Evolutionary conservation across 441 rosid genomes (phyloP), one percentile per base, ranked within the genome.

Genomic region (Monsonia emarginata): DNA sequence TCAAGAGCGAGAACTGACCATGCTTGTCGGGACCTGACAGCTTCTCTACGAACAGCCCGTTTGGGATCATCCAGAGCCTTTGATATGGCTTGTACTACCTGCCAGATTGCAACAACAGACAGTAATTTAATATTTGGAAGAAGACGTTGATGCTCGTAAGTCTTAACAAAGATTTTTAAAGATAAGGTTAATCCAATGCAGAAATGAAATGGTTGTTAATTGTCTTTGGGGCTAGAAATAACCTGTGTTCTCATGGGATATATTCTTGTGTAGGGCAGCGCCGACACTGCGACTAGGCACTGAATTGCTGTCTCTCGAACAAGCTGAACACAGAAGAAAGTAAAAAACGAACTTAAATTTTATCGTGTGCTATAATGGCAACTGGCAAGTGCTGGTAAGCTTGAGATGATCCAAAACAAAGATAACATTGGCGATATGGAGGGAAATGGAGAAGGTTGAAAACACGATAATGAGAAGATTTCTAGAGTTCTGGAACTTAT

Each of bases 301-400:
- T 88, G 95, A 67, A 93, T 75, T 30, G 93, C 88, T 1, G 97
- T 90, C 80, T 93, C 95, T 58, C 97, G 86, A 57, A 87, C 87
- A 75, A 84, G 80, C 97, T 93, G 78, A 50, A 61, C 59, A 70
- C 36, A 56, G 8, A n/a, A 42, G 76, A 58, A 44, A 61, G 19
- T 46, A 59, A 24, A 26, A 63, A 57, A 42, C n/a, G n/a, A n/a
- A n/a, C n/a, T n/a, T n/a, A n/a, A n/a, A n/a, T 21, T 36, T 1
- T 8, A 36, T 36, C 11, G 14, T 36, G 11, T 36, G 42, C 42
- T 8, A 36, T 36, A 14, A 36, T n/a, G n/a, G n/a, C n/a, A n/a
- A n/a, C n/a, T 9, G 42, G 42, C 14, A 36, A 36, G 42, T 14
- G 11, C 2, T 36, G 2, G 42, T 8, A 36, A 36, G 42, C 42